phyloP scores from a whole-genome alignment of 2,329 filamentous ascomycete genomes.

The Ophiosphaerella herpotricha region DNA sequence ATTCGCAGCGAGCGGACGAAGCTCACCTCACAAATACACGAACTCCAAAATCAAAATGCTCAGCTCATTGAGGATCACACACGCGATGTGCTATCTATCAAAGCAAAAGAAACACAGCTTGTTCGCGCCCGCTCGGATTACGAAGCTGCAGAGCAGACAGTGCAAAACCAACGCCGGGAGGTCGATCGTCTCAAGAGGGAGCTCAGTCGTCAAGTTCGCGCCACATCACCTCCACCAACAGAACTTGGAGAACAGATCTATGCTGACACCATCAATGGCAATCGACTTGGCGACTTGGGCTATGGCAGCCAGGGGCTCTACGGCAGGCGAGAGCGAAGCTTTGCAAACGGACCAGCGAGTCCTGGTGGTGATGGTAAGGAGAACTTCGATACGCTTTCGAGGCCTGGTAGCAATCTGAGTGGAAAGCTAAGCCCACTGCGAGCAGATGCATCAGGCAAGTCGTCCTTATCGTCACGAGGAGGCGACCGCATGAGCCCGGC shows the following conservation, averaged over 20 bases:
- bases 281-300: slow-evolving; percentile 39
- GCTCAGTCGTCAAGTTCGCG: slow-evolving; percentile 59
- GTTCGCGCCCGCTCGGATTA: slow-evolving; percentile 89
- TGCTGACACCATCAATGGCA: slow-evolving; percentile 58
- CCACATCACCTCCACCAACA: slow-evolving; percentile 60
- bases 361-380: slow-evolving; percentile 54
- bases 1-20: slow-evolving; percentile 80
- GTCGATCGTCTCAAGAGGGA: slow-evolving; percentile 93
- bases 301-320: slow-evolving; percentile 49
- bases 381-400: slow-evolving; percentile 48
- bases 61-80: slow-evolving; percentile 97
- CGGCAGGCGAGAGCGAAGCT: slow-evolving; percentile 31
- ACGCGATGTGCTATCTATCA: slow-evolving; percentile 91
- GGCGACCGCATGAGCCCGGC: slow-evolving; percentile 41
- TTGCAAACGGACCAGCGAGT: slow-evolving; percentile 36
- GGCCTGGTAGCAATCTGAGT: slow-evolving; percentile 41
- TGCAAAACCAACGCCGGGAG: slow-evolving; percentile 82
- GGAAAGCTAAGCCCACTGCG: slow-evolving; percentile 47
- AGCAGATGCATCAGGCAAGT: slow-evolving; percentile 38
- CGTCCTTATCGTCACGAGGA: slow-evolving; percentile 39
- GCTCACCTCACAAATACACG: slow-evolving; percentile 83
- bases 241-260: slow-evolving; percentile 56
- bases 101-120: slow-evolving; percentile 96
- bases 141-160: slow-evolving; percentile 83
- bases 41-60: slow-evolving; percentile 95